These are phyloP conservation scores for Podospora tetraspora DNA, from an alignment of 495 filamentous ascomycete genomes.

Conservation along the genomic window DNA sequence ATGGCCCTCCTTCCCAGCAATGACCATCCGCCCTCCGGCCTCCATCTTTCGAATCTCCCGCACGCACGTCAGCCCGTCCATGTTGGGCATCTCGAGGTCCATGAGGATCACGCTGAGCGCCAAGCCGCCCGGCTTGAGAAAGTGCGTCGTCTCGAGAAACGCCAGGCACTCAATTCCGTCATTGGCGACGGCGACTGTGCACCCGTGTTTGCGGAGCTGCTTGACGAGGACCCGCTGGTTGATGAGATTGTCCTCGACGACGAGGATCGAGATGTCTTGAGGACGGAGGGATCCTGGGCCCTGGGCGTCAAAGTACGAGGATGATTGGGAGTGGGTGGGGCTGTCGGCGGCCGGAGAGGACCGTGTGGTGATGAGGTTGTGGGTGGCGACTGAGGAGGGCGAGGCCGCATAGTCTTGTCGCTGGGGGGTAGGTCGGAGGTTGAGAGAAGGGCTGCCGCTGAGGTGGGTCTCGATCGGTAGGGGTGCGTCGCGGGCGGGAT, in stretches of 20 bases:
- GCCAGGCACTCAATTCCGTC: constrained; percentile 67
- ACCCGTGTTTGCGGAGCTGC: constrained; percentile 56
- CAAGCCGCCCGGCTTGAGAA: neutral
- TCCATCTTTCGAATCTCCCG: constrained; percentile 56
- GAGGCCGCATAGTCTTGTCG: constrained; percentile 8
- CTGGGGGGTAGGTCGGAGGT: neutral
- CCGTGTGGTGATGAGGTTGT: constrained; percentile 5
- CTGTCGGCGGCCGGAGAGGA: neutral
- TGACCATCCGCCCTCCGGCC: constrained; percentile 28
- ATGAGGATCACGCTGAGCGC: constrained; percentile 55
- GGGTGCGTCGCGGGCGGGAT: neutral
- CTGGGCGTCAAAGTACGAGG: neutral
- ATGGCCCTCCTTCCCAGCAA: constrained; percentile 30
- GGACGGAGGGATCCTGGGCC: constrained; percentile 1
- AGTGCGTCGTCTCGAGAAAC: constrained; percentile 27
- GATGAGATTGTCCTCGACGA: constrained; percentile 70
- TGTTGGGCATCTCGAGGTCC: constrained; percentile 77
- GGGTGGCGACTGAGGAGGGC: neutral
- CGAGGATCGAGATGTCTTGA: constrained; percentile 38
- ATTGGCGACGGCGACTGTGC: constrained; percentile 56
- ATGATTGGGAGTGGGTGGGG: neutral
- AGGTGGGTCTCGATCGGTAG: constrained; percentile 2
- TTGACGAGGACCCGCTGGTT: constrained; percentile 60
- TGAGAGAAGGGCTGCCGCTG: neutral
- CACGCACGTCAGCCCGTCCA: constrained; percentile 68